Evolutionary conservation across 805 yeast species (phyloP).

Genomic region (Brettanomyces nanus): DNA sequence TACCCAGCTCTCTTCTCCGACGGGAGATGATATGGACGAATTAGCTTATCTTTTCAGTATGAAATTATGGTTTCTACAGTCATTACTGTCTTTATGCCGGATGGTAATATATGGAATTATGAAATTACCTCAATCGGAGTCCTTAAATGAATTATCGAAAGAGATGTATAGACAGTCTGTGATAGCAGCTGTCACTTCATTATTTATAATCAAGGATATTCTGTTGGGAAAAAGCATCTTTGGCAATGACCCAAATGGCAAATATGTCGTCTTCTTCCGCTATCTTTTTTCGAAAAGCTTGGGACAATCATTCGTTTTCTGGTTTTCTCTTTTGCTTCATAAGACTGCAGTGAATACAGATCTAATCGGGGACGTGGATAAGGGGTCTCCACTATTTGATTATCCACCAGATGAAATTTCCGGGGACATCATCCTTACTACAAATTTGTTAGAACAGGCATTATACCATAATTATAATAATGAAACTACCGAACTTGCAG

Average conservation of each 20-base stretch:
- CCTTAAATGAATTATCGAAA: not conserved
- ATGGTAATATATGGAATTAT: not conserved
- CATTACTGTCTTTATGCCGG: not conserved
- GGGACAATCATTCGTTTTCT: not conserved
- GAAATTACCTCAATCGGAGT: not conserved
- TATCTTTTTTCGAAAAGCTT: not conserved
- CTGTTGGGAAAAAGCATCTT: not conserved
- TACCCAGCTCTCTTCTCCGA: not conserved
- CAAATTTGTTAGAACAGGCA: not conserved
- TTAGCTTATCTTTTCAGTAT: not conserved
- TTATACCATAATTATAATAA: not conserved
- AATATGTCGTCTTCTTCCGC: constrained; percentile 1
- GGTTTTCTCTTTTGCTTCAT: not conserved
- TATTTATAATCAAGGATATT: not conserved
- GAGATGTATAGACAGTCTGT: not conserved
- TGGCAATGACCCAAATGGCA: constrained; percentile 1
- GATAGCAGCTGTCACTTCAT: not conserved
- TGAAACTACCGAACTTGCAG: not conserved
- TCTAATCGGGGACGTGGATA: not conserved
- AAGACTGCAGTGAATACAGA: not conserved
- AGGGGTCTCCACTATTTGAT: not conserved
- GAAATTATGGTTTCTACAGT: not conserved
- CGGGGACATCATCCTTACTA: not conserved
- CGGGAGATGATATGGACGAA: not conserved
- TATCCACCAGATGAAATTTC: not conserved